Base-by-base conservation (phyloP, 2,329 filamentous ascomycete species). In the Botrytis fragariae region DNA sequence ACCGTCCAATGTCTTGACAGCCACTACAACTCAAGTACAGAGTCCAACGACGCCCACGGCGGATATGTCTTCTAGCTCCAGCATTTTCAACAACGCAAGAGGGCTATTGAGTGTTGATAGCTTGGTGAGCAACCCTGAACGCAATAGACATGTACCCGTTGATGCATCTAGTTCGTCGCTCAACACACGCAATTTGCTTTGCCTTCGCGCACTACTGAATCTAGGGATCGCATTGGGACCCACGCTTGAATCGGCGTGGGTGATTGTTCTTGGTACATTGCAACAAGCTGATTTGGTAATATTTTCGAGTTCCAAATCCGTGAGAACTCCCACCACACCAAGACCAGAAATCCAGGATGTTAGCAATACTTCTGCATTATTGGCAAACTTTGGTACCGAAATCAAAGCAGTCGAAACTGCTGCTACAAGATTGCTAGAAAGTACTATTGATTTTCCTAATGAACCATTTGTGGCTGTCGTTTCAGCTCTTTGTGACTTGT, bases 191-290 rank as follows among this genome's bases (percentile, higher is more conserved):
- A 98, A 99, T 79, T 84, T 99, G 6, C 85, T 98, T 1, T 99
- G 96, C 78, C 85, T 99, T 61, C 87, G 97, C 79, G 96, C 96
- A 44, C 86, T 99, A 25, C 84, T 99, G n/a, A 99, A 99, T 78
- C 84, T 99, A 5, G 96, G 96, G 2, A 99, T 98, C 79, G 96
- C 96, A 3, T 84, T 99, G 1, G 96, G 96, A 0, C 94, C 96
- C 4, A 97, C 94, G 0, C 86, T 99, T 0, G 91, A 92, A 51
- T 86, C 88, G 22, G 93, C 95, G 0, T 99, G 97, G 93, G 91
- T 90, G 1, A 98, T 99, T 73, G 86, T 99, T 25, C 87, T 99
- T 1, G 95, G 97, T 79, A 97, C 95, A 0, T 84, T 99, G 12
- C 94, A 98, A 79, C 93, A 98, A 81, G 95, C 95, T 4, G 96